These are phyloP conservation scores for Phytopythium aichiense DNA, from an alignment of 352 stramenopile species.

Conservation along the genomic window DNA sequence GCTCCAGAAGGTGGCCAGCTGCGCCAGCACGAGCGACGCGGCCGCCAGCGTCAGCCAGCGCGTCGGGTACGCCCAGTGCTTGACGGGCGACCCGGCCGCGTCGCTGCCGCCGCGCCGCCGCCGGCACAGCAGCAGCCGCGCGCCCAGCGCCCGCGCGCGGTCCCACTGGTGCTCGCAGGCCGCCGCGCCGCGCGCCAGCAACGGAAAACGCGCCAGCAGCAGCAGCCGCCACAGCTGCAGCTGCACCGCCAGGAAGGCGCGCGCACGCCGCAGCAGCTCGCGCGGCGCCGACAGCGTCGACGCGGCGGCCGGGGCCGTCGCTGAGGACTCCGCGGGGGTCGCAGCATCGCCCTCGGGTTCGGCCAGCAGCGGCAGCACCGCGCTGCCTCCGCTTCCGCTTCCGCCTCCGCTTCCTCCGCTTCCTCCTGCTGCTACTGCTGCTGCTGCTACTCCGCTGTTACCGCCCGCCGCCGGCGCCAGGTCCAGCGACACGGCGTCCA, in stretches of 20 bases:
- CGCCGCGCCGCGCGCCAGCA: conserved; percentile 13
- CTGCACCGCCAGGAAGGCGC: conserved; percentile 16
- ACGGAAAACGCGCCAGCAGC: conserved; percentile 19
- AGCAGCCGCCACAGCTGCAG: conserved; percentile 19
- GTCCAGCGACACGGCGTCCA: conserved; percentile 26
- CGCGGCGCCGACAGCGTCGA: background rate
- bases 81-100: conserved; percentile 23
- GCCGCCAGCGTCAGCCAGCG: conserved; percentile 61
- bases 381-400: conserved; percentile 14
- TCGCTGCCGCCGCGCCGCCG: conserved; percentile 8
- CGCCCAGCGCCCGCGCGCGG: conserved; percentile 6
- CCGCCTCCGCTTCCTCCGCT: background rate
- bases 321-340: conserved; percentile 1
- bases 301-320: background rate
- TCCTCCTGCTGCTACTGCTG: background rate
- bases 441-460: background rate
- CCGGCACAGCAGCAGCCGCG: conserved; percentile 14
- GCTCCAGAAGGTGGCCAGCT: conserved; percentile 40
- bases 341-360: background rate
- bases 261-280: conserved; percentile 14
- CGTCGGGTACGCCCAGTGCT: conserved; percentile 65
- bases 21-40: conserved; percentile 37
- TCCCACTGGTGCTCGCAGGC: conserved; percentile 13
- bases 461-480: conserved; percentile 11
- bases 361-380: background rate